Percentiles rank a stretch among this genome's conserved stretches.
Conservation (phyloP, 2,329 filamentous ascomycete genomes). For the Coleophoma cylindrospora region DNA sequence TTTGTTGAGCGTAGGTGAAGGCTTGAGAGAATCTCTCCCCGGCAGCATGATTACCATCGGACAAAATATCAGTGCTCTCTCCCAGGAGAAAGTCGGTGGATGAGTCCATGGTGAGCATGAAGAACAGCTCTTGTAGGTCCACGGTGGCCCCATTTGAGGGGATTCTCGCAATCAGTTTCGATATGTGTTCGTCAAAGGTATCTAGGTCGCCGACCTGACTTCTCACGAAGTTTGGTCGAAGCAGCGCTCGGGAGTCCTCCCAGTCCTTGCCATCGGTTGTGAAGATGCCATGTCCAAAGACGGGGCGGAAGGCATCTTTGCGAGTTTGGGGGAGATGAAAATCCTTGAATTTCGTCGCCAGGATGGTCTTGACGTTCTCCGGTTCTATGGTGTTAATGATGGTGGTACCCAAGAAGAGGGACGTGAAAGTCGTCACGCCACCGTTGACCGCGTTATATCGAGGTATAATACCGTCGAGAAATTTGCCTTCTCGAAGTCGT, state of each 20-base stretch:
- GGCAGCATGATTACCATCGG: constrained; percentile 3
- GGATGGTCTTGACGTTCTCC: constrained; percentile 50
- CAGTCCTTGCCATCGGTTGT: constrained; percentile 46
- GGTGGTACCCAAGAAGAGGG: not conserved
- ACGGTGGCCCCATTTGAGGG: constrained; percentile 47
- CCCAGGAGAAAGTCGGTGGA: constrained; percentile 67
- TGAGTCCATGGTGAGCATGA: constrained; percentile 60
- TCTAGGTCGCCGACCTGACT: constrained; percentile 42
- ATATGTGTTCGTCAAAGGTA: constrained; percentile 56
- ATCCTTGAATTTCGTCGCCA: constrained; percentile 51
- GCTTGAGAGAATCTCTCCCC: constrained; percentile 26
- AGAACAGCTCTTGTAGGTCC: constrained; percentile 59
- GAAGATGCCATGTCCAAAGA: constrained; percentile 54
- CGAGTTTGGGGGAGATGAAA: constrained; percentile 43
- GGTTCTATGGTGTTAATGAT: constrained; percentile 33
- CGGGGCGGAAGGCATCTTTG: constrained; percentile 35
- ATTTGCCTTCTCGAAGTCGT: constrained; percentile 28
- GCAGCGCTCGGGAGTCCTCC: constrained; percentile 46
- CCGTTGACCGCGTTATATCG: constrained; percentile 24
- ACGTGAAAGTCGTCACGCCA: constrained; percentile 1
- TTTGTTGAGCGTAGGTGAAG: constrained; percentile 28
- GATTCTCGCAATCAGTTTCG: constrained; percentile 52
- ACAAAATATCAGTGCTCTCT: constrained; percentile 42
- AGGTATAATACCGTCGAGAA: constrained; percentile 28
- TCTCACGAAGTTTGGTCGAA: constrained; percentile 48